Base-by-base conservation (phyloP, 2,329 filamentous ascomycete species). In the Tothia fuscella region DNA sequence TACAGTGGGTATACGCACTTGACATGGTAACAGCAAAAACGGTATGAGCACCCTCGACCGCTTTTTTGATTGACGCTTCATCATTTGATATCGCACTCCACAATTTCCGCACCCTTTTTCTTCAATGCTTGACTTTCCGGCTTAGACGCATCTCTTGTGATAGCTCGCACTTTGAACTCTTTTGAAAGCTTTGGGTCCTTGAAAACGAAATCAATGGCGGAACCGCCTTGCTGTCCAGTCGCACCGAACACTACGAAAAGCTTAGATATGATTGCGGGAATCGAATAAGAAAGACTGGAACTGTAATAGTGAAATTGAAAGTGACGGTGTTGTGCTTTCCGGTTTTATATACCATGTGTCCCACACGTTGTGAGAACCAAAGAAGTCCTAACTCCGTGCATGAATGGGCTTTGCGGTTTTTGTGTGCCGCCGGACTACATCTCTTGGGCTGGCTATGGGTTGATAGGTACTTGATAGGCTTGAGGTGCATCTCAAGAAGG, bases 161-260 rank as follows among this genome's bases (percentile, higher is more conserved):
- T 61, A 28, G 61, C 70, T 6, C 71, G 66, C 43, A 74, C 59
- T 35, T 57, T 64, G 56, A 63, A 74, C 41, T 64, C 50, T 31
- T 61, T 50, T 2, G 65, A 67, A 14, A 74, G 60, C 3, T 53
- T 50, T 1, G 63, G 49, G 47, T 72, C 62, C 26, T 58, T 57
- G 7, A 72, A 59, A 9, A 74, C 56, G 20, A 58, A 53, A 36
- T 63, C 53, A 42, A 72, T 56, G 6, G 72, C 58, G 6, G 66
- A 67, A 9, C 66, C 57, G 14, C 71, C 70, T 51, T 74, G 71
- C 26, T 67, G 61, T 45, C 70, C 69, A 0, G 70, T 74, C 17
- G 68, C 69, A 6, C 70, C 70, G 38, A 72, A 70, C 19, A 74
- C 59, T 20, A 32, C 28, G 32, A 46, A 14, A 29, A 39, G 10